These are phyloP conservation scores for Penicillium italicum DNA, from an alignment of 2,329 filamentous ascomycete genomes.

Conservation along the genomic window DNA sequence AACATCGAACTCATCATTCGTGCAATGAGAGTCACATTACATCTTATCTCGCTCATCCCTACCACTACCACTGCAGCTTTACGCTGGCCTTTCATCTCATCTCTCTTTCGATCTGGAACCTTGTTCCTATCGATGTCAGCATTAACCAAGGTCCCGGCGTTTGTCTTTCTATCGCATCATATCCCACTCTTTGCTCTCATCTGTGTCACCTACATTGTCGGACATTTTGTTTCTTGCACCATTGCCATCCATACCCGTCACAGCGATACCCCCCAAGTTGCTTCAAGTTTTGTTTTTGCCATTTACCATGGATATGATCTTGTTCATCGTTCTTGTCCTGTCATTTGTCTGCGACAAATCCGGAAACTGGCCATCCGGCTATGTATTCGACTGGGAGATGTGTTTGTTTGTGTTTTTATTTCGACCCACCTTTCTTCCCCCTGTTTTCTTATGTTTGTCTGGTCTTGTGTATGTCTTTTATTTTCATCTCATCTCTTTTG, in stretches of 20 bases:
- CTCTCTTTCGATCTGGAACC: not conserved
- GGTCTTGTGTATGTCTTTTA: not conserved
- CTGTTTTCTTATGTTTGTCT: not conserved
- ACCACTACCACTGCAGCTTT: conserved; percentile 3
- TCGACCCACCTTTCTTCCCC: not conserved
- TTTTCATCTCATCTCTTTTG: conserved; percentile 10
- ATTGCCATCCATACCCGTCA: conserved; percentile 21
- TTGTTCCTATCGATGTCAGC: conserved; percentile 1
- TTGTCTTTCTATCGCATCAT: conserved; percentile 11
- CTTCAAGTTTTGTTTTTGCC: conserved; percentile 6
- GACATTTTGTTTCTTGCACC: conserved; percentile 13
- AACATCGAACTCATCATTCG: conserved; percentile 36
- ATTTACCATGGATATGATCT: conserved; percentile 5
- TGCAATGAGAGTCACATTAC: conserved; percentile 13
- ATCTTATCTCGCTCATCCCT: not conserved
- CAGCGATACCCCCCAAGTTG: conserved; percentile 24
- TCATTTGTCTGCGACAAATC: not conserved
- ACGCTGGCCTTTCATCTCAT: not conserved
- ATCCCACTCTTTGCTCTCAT: conserved; percentile 17
- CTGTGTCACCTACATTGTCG: conserved; percentile 13
- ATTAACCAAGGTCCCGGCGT: conserved; percentile 9
- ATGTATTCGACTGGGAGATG: conserved; percentile 2
- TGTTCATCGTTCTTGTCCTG: not conserved
- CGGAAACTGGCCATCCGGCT: not conserved
- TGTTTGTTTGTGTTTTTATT: not conserved